These are phyloP conservation scores for Fistulifera pelliculosa DNA, from an alignment of 108 stramenopile genomes.

Conservation along the genomic window DNA sequence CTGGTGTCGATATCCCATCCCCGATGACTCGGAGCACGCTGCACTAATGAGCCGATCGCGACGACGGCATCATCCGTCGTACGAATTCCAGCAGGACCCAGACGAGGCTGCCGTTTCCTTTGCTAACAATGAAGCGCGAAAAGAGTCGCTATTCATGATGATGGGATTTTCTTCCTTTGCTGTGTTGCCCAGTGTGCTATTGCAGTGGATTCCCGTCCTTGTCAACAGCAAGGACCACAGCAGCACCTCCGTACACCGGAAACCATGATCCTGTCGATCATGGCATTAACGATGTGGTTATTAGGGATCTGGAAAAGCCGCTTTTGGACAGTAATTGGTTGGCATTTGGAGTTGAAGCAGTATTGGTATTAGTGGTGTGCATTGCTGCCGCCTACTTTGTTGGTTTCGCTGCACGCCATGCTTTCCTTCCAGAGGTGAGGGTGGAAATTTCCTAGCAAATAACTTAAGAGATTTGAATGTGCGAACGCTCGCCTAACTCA, in stretches of 20 bases:
- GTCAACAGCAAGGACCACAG: not conserved
- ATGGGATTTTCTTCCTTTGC: constrained; percentile 56
- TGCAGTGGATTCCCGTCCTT: constrained; percentile 20
- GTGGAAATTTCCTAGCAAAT: too few species aligned
- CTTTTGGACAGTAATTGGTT: constrained; percentile 49
- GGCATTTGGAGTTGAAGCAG: constrained; percentile 49
- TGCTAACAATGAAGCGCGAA: constrained; percentile 37
- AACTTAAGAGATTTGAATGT: too few species aligned
- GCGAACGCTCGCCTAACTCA: too few species aligned
- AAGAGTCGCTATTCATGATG: constrained; percentile 69
- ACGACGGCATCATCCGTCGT: not conserved
- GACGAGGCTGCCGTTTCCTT: constrained; percentile 20
- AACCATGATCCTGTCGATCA: not conserved
- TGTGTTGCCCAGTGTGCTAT: constrained; percentile 46
- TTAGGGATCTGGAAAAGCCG: constrained; percentile 72
- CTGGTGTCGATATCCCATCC: constrained; percentile 15
- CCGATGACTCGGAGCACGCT: constrained; percentile 1
- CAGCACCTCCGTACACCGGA: not conserved
- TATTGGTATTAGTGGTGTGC: constrained; percentile 42
- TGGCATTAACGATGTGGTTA: constrained; percentile 35
- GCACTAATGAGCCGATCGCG: not conserved
- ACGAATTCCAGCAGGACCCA: constrained; percentile 16
- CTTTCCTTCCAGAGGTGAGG: not conserved
- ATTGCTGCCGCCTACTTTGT: constrained; percentile 35
- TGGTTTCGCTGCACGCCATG: constrained; percentile 12